Conservation (phyloP, 805 yeast genomes). For the Yarrowia bubula region DNA sequence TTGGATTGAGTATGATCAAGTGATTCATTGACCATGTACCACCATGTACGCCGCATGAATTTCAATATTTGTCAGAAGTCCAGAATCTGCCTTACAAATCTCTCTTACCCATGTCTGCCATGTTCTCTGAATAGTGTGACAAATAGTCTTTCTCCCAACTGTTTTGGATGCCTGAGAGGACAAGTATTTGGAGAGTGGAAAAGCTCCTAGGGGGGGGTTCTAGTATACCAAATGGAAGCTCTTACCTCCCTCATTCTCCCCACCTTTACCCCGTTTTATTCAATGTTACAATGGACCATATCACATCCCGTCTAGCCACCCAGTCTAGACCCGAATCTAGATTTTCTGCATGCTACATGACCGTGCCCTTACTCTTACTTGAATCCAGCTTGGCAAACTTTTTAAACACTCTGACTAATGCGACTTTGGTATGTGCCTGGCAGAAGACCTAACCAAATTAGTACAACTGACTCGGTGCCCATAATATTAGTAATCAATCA, state of each 20-base stretch:
- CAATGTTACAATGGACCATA: neutral
- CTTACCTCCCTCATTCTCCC: too few relatives aligned
- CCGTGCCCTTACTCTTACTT: neutral
- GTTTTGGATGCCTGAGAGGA: too few relatives aligned
- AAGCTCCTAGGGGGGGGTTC: neutral
- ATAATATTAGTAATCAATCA: neutral
- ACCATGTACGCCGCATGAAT: constrained; percentile 10
- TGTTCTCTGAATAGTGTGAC: constrained; percentile 10
- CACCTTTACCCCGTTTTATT: neutral
- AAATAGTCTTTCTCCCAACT: neutral
- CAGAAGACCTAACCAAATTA: neutral
- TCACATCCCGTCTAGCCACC: neutral
- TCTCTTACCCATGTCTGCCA: neutral
- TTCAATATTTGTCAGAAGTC: neutral
- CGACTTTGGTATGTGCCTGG: neutral
- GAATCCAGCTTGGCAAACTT: neutral
- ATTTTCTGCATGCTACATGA: neutral
- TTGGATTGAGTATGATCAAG: too few relatives aligned
- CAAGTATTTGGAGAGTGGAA: too few relatives aligned
- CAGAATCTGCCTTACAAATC: neutral
- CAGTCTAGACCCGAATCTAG: constrained; percentile 14
- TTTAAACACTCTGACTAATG: neutral
- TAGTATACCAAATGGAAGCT: neutral
- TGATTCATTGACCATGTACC: too few relatives aligned
- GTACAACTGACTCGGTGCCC: neutral